These are phyloP conservation scores for Metschnikowia santaceciliae DNA, from an alignment of 805 yeast species.

Conservation along the genomic window DNA sequence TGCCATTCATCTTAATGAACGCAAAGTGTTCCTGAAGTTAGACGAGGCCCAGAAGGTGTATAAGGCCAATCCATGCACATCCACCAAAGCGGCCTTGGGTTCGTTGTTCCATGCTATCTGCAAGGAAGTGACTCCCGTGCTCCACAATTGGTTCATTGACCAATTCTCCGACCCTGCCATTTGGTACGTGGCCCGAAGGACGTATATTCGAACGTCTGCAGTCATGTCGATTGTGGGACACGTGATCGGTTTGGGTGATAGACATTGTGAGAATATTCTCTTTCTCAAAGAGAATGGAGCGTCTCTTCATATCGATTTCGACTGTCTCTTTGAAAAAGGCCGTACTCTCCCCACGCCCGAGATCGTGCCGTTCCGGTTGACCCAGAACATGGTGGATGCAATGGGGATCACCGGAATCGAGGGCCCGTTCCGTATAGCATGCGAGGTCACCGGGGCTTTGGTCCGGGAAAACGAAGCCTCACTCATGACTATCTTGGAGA, in stretches of 20 bases:
- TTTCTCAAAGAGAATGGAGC: conserved; percentile 71
- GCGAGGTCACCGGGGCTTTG: conserved; percentile 76
- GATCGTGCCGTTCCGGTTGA: conserved; percentile 87
- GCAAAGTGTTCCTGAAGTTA: conserved; percentile 27
- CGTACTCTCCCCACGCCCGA: conserved; percentile 76
- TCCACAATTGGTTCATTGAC: conserved; percentile 84
- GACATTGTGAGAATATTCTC: conserved; percentile 91
- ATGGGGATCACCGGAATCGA: conserved; percentile 85
- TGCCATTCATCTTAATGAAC: conserved; percentile 21
- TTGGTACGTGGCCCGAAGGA: conserved; percentile 80
- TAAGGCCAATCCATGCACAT: conserved; percentile 8
- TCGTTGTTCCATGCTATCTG: conserved; percentile 25
- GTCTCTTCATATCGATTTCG: conserved; percentile 92
- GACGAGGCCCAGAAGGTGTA: conserved; percentile 29
- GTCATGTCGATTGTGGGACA: conserved; percentile 98
- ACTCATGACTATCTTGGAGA: conserved; percentile 85
- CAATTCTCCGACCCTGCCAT: conserved; percentile 83
- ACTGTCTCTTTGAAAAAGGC: conserved; percentile 89
- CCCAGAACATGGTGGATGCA: conserved; percentile 86
- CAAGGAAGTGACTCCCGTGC: conserved; percentile 56
- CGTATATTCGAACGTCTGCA: conserved; percentile 75
- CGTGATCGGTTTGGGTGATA: conserved; percentile 89
- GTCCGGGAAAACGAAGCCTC: conserved; percentile 77
- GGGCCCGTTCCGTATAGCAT: conserved; percentile 79
- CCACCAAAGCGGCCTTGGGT: conserved; percentile 16